Evolutionary conservation across 768 basidiomycete genomes (phyloP), one percentile per base, ranked within the genome.

Genomic region (Cystofilobasidium ferigula): DNA sequence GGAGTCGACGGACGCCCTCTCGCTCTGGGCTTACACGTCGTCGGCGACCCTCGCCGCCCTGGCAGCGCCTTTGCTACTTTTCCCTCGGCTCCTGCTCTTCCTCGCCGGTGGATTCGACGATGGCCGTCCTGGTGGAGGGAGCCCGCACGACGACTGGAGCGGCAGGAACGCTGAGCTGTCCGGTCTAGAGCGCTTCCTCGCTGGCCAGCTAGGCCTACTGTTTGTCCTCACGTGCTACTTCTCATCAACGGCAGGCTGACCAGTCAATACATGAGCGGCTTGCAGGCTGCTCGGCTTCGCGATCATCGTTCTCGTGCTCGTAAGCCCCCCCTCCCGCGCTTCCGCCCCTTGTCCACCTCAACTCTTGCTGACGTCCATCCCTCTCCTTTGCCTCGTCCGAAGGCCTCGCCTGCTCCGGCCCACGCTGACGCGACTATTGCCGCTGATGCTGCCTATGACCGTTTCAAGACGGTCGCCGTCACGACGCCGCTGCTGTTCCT

Each of bases 11-110:
- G 64, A 66, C 30, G 26, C 59, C 28, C 40, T 66, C 51, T 61
- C 59, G 14, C 26, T 60, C 35, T 66, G 58, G 58, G 58, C 64
- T 30, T 66, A 66, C 59, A 53, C 64, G 28, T 45, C 64, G 0
- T 36, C 64, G n/a, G 36, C 35, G 5, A 32, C 28, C 7, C 64
- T 66, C 28, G 48, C n/a, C 3, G 28, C 20, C 2, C 36, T 66
- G 20, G 59, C 58, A 9, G 12, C 54, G 13, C 64, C 64, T 0
- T 45, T 66, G 3, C 35, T 66, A 16, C 16, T 45, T 36, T 61
- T 66, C 32, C 64, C 64, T 3, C 35, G 64, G 9, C 34, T 66
- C 8, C 34, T 66, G 48, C 34, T 54, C 24, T 66, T 66, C 53
- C 64, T 66, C 26, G 36, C 61, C n/a, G 64, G 64, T 2, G 59